These are phyloP conservation scores for Arctostaphylos glauca DNA, from an alignment of 148 eudicot species.

Conservation along the genomic window DNA sequence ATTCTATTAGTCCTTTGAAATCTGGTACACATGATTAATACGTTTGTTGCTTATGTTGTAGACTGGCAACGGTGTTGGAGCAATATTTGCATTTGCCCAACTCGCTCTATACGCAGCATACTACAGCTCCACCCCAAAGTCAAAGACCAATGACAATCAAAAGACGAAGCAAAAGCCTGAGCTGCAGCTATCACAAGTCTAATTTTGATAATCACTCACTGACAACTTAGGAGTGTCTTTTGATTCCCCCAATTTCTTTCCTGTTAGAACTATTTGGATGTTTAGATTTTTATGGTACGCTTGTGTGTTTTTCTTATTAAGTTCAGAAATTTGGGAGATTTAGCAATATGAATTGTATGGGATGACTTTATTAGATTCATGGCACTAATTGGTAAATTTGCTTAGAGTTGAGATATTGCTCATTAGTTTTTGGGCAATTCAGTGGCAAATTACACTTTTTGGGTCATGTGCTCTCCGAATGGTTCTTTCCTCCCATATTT, in stretches of 20 bases:
- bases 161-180: constrained; percentile 19
- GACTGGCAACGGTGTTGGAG: constrained; percentile 50
- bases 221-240: neutral
- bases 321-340: neutral
- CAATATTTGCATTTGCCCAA: constrained; percentile 40
- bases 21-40: neutral
- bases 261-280: neutral
- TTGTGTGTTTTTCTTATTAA: neutral
- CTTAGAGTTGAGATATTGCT: neutral
- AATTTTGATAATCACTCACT: too few relatives aligned
- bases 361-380: neutral
- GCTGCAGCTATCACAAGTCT: neutral
- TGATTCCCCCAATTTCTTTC: neutral
- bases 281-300: neutral
- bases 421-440: too few relatives aligned
- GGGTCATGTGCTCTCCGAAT: too few relatives aligned
- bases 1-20: neutral
- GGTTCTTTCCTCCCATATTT: too few relatives aligned
- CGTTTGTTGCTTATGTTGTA: constrained; percentile 14
- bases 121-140: constrained; percentile 29
- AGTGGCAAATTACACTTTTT: too few relatives aligned
- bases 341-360: too few relatives aligned
- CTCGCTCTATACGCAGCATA: constrained; percentile 35
- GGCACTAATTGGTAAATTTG: neutral
- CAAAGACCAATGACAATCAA: neutral